Evolutionary conservation across 345 rosid genomes (phyloP), one percentile per base, ranked within the genome.

Genomic region (Salix purpurea): DNA sequence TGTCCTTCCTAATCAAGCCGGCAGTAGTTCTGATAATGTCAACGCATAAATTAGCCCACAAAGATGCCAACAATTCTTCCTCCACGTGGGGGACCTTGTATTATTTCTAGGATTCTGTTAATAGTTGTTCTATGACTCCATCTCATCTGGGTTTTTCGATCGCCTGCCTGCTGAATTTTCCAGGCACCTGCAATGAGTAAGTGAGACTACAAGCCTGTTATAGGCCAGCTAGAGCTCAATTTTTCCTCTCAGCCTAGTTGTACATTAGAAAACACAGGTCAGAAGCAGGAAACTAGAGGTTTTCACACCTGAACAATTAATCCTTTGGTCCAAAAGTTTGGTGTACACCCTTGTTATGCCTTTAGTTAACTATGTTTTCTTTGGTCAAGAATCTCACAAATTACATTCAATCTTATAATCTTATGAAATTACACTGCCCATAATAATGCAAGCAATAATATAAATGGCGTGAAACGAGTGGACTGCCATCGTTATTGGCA

Each of bases 11-110:
- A 89, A 84, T 80, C 93, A 88, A 71, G 89, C 93, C 23, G 87
- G 96, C 79, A 88, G 92, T 79, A 87, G 92, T 78, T 90, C 96
- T 0, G 96, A 85, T 70, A 88, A 90, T 54, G 91, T 89, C 54
- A 87, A 85, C 62, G 74, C 80, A 36, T 86, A 76, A 66, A 44
- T 34, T 72, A 77, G 84, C 42, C 30, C 62, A 32, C 71, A 52
- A 70, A 69, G 73, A 44, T 56, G 79, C 86, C 69, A 76, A 78
- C 76, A 28, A 36, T 58, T 58, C 26, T 70, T 80, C 73, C 52
- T 75, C 76, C 18, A 62, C 15, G 71, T 46, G 34, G 36, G 37
- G 67, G 74, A 34, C 24, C 70, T 58, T 52, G 19, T 44, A 66
- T 42, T 28, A 67, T 74, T 74, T 76, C 16, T 79, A 74, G 72